Evolutionary conservation across 2,329 filamentous ascomycete genomes (phyloP), one percentile per base, ranked within the genome.

Genomic region (Boeremia exigua): DNA sequence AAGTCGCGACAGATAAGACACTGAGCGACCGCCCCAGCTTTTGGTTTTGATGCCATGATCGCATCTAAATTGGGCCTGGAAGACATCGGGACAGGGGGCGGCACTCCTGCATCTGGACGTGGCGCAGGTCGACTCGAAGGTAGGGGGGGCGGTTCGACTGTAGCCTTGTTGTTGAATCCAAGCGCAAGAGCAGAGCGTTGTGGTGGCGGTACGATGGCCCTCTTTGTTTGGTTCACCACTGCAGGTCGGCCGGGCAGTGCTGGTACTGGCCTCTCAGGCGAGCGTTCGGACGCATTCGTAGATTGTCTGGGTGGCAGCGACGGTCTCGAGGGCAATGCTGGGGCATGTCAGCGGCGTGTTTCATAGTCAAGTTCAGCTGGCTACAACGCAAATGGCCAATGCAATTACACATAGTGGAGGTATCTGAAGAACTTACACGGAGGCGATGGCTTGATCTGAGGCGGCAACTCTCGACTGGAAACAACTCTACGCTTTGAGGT

Each of bases 1-100:
- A 96, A 98, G 77, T 98, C 93, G 61, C 93, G 87, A 72, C 95
- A 98, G 54, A 86, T 79, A 48, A 96, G 81, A 73, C 95, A 98
- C 44, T 57, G 48, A 39, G 51, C 51, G n/a, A 56, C 49, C 6
- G 62, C 67, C 14, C 67, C 65, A 40, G 67, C 59, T 52, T 69
- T 72, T 14, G 74, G 73, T 53, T 76, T 74, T 9, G 71, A 73
- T 39, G 82, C 79, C 72, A 83, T 79, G 15, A 86, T 74, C 38
- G 82, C 80, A 7, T 81, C 79, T 3, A 87, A 75, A 71, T 87
- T 82, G n/a, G 85, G 85, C 37, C 84, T 78, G 23, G 84, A 84
- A 17, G 77, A 75, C 25, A 79, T 63, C 7, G 85, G 85, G 10
- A 87, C 69, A 2, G 84, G 84, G 2, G 85, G 80, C 23, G 79